Evolutionary conservation across 108 stramenopile genomes (phyloP).

Genomic region (Cyclotella cryptica): DNA sequence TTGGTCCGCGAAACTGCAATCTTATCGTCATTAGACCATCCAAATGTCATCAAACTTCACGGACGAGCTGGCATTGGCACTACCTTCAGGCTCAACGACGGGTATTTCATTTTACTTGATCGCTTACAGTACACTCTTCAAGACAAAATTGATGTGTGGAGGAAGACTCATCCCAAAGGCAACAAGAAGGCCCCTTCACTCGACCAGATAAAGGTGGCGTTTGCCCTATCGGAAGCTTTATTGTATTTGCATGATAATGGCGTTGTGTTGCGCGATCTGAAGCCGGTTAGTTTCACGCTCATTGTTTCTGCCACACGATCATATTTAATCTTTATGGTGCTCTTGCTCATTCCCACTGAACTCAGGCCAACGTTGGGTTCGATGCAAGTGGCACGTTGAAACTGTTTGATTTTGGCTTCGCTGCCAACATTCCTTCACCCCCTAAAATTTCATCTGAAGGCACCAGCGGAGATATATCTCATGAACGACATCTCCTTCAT

Average conservation of each 20-base stretch:
- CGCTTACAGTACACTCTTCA: conserved; percentile 73
- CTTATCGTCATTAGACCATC: conserved; percentile 30
- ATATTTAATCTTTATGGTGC: no score
- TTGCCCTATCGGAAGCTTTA: conserved; percentile 43
- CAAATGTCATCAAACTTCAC: conserved; percentile 37
- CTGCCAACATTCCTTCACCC: no score
- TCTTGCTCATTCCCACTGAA: no score
- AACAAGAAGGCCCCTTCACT: conserved; percentile 19
- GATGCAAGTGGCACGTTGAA: conserved; percentile 19
- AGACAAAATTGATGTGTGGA: conserved; percentile 73
- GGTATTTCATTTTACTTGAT: conserved; percentile 79
- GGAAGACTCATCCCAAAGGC: conserved; percentile 18
- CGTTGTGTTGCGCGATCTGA: conserved; percentile 65
- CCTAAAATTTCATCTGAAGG: conserved; percentile 29
- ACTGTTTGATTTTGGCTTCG: no score
- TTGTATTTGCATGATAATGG: conserved; percentile 54
- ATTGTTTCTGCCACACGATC: no score
- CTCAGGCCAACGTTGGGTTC: conserved; percentile 65
- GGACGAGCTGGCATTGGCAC: conserved; percentile 16
- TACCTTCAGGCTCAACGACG: conserved; percentile 40
- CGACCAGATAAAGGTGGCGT: conserved; percentile 9
- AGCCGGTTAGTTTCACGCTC: conserved; percentile 58
- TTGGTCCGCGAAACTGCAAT: conserved; percentile 40
- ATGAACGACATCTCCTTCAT: conserved; percentile 24
- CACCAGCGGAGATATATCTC: conserved; percentile 3